Base-by-base conservation (phyloP, 805 yeast genomes). In the Tetrapisispora iriomotensis region DNA sequence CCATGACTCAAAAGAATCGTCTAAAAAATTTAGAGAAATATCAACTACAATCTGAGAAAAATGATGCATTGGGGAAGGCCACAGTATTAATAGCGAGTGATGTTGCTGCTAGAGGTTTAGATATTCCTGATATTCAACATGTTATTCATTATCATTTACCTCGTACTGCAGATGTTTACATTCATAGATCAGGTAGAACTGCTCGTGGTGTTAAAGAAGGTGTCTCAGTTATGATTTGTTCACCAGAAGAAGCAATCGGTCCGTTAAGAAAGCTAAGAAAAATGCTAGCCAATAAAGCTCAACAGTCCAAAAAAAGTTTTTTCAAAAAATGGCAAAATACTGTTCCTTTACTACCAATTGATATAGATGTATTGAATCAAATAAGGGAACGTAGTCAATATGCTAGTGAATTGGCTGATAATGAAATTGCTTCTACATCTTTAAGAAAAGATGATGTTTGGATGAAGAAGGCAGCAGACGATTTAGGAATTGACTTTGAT, bases 161-260 rank as follows among this genome's bases (percentile, higher is more conserved):
- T 9, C 71, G 97, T 45, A 71, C 94, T 13, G 96, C 96, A 0
- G 98, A 92, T 55, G 78, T 86, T 37, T 92, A 92, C 56, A 79
- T 92, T 49, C 98, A 92, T 62, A 74, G 98, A 60, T 84, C 96
- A 1, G 98, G 98, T 45, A 79, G 98, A 72, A 92, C 98, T n/a
- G 97, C 95, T 0, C 81, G 98, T 68, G 96, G 94, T 1, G 92
- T 90, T 1, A 60, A 61, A 26, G 90, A 84, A 56, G 98, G 98
- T 68, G 95, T 92, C n/a, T 82, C 96, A 2, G 80, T 92, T 36
- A 78, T 87, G 75, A 67, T 92, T 39, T 86, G 96, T 53, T 83
- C 95, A 4, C 96, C 96, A 13, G 87, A 83, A 44, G 99, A 92
- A 56, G 86, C 94, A 0, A 71, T 86, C 41, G 95, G 95, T 0